Evolutionary conservation across 2,329 filamentous ascomycete genomes (phyloP).

Genomic region (Ophiostoma himal-ulmi): DNA sequence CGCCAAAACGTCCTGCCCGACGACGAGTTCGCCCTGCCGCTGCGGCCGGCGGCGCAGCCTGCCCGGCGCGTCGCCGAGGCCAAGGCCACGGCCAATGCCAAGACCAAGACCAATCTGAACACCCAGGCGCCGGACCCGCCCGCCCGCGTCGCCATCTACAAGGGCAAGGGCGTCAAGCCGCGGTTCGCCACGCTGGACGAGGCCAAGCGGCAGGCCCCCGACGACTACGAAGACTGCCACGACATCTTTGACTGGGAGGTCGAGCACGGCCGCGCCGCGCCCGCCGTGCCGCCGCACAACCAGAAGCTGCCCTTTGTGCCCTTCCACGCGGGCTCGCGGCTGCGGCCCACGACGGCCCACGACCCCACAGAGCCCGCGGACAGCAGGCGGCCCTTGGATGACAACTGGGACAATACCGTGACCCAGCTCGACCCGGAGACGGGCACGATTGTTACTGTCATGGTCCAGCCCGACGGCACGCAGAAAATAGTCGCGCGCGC

Average conservation of each 20-base stretch:
- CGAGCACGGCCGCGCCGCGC: conserved; percentile 15
- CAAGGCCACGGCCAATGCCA: too few species aligned
- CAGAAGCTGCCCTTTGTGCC: background rate
- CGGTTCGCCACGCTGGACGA: conserved; percentile 11
- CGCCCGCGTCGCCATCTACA: background rate
- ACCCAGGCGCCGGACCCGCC: too few species aligned
- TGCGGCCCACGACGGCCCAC: background rate
- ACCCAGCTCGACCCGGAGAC: background rate
- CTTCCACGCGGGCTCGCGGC: background rate
- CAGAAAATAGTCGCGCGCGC: background rate
- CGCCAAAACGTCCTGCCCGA: background rate
- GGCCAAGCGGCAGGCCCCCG: conserved; percentile 5
- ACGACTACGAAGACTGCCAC: conserved; percentile 8
- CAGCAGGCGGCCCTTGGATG: background rate
- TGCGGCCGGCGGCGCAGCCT: too few species aligned
- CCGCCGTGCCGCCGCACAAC: conserved; percentile 15
- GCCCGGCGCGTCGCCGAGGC: too few species aligned
- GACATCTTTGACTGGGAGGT: conserved; percentile 18
- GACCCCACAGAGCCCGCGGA: conserved; percentile 6
- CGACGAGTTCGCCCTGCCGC: background rate
- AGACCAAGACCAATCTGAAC: too few species aligned
- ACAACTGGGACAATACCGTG: background rate
- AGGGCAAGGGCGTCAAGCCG: background rate
- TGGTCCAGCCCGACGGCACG: background rate
- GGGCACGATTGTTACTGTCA: background rate